phyloP scores from a whole-genome alignment of 1,284 basidiomycete genomes.

The Cutaneotrichosporon dermatis region DNA sequence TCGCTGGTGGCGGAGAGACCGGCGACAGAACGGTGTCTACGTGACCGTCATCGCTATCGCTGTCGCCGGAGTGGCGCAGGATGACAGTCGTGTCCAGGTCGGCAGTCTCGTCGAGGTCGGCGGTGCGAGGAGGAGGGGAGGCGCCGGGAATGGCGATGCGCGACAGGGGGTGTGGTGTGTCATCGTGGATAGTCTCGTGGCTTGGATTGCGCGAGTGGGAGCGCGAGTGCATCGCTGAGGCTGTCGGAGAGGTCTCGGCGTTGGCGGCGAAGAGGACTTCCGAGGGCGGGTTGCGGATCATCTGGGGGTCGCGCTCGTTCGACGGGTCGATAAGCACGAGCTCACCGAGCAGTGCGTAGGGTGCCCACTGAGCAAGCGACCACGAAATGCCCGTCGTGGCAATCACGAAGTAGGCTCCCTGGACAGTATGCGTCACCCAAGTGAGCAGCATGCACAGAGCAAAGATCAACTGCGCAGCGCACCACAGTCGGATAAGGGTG shows the following conservation, averaged over 20 bases:
- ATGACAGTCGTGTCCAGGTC: slow-evolving; percentile 35
- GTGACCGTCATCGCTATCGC: background rate
- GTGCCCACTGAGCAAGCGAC: slow-evolving; percentile 50
- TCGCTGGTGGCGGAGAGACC: background rate
- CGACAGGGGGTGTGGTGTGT: background rate
- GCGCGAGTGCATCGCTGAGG: background rate
- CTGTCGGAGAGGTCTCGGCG: background rate
- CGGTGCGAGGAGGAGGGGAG: background rate
- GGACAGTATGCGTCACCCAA: slow-evolving; percentile 47
- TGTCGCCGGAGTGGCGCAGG: slow-evolving; percentile 36
- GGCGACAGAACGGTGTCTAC: background rate
- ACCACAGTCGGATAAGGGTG: slow-evolving; percentile 44
- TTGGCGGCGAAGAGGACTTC: slow-evolving; percentile 14
- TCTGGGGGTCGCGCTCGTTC: background rate
- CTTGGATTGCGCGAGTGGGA: slow-evolving; percentile 7
- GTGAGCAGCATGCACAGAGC: slow-evolving; percentile 46
- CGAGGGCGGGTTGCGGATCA: background rate
- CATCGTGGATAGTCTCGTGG: slow-evolving; percentile 1
- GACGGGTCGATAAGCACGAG: slow-evolving; percentile 44
- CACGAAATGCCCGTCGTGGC: slow-evolving; percentile 53
- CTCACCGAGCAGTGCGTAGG: slow-evolving; percentile 42
- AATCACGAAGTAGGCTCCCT: slow-evolving; percentile 51
- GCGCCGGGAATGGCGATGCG: slow-evolving; percentile 2
- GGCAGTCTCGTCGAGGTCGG: background rate
- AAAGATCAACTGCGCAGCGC: slow-evolving; percentile 42